phyloP scores from a whole-genome alignment of 2,329 filamentous ascomycete species.

The Pseudogymnoascus sp. region DNA sequence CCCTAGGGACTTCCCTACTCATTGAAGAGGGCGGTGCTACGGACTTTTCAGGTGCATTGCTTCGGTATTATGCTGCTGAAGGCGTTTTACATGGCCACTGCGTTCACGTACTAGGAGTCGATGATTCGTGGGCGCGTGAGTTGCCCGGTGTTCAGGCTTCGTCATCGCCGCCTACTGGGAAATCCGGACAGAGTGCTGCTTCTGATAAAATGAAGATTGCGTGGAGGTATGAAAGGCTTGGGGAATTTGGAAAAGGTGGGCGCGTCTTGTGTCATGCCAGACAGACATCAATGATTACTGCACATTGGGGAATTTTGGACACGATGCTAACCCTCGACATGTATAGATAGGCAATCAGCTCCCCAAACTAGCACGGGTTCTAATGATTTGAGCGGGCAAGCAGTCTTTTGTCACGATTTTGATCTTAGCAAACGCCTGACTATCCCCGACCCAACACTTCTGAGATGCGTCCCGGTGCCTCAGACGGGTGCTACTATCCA shows the following conservation, averaged over 20 bases:
- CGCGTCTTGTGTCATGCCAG: slow-evolving; percentile 13
- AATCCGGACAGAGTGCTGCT: slow-evolving; percentile 30
- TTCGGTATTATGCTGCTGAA: slow-evolving; percentile 88
- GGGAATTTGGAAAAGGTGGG: slow-evolving; percentile 54
- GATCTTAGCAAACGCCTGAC: slow-evolving; percentile 61
- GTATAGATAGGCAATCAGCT: slow-evolving; percentile 21
- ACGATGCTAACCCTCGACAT: slow-evolving; percentile 15
- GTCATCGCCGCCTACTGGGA: slow-evolving; percentile 29
- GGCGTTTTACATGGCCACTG: slow-evolving; percentile 85
- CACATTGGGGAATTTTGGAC: slow-evolving; percentile 8
- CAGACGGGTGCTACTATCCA: slow-evolving; percentile 17
- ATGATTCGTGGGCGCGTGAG: slow-evolving; percentile 73
- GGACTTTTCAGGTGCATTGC: slow-evolving; percentile 77
- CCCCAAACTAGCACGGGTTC: slow-evolving; percentile 14
- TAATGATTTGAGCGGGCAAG: neutral
- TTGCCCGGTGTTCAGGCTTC: slow-evolving; percentile 61
- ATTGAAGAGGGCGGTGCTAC: slow-evolving; percentile 88
- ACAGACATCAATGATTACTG: slow-evolving; percentile 14
- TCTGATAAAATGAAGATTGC: slow-evolving; percentile 90
- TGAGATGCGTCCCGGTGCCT: slow-evolving; percentile 44
- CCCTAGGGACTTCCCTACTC: slow-evolving; percentile 72
- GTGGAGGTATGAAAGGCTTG: slow-evolving; percentile 87
- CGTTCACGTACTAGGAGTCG: slow-evolving; percentile 76
- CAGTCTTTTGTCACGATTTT: slow-evolving; percentile 64
- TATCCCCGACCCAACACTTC: slow-evolving; percentile 43